These are phyloP conservation scores for Penicillium sp. DNA, from an alignment of 2,329 filamentous ascomycete species.

Conservation along the genomic window DNA sequence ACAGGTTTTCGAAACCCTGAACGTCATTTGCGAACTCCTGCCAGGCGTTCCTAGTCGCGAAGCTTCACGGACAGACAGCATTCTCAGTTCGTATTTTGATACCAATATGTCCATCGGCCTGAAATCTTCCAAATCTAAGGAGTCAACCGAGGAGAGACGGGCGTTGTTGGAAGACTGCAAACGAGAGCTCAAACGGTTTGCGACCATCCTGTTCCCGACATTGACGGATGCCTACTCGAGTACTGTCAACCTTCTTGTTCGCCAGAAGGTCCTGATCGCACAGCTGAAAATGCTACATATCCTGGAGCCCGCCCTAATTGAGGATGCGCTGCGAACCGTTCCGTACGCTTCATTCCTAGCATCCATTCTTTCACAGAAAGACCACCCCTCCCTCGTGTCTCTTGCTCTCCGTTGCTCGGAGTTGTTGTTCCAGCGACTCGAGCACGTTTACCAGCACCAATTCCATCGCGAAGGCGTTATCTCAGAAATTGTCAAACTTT, in stretches of 20 bases:
- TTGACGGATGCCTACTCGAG: conserved; percentile 96
- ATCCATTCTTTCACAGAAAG: conserved; percentile 92
- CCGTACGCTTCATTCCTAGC: conserved; percentile 96
- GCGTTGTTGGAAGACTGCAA: conserved; percentile 82
- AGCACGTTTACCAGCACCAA: conserved; percentile 89
- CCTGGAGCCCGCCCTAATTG: conserved; percentile 80
- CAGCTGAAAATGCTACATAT: conserved; percentile 98
- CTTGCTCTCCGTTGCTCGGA: conserved; percentile 88
- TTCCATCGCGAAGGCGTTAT: conserved; percentile 98
- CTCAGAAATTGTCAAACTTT: conserved; percentile 82
- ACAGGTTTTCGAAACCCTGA: conserved; percentile 95
- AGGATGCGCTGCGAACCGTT: conserved; percentile 83
- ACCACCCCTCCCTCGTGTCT: conserved; percentile 84
- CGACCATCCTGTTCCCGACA: conserved; percentile 89
- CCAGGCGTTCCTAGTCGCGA: conserved; percentile 70
- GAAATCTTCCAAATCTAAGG: conserved; percentile 49
- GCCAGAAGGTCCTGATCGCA: conserved; percentile 93
- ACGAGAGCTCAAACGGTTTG: conserved; percentile 84
- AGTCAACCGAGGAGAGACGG: conserved; percentile 75
- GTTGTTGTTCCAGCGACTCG: conserved; percentile 80
- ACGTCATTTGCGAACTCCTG: conserved; percentile 93
- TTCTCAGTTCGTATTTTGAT: conserved; percentile 50
- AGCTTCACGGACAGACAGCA: conserved; percentile 55
- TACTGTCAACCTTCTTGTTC: conserved; percentile 91
- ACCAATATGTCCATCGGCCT: conserved; percentile 47